Conservation (phyloP, 441 rosid species). For the Syzygium malaccense region DNA sequence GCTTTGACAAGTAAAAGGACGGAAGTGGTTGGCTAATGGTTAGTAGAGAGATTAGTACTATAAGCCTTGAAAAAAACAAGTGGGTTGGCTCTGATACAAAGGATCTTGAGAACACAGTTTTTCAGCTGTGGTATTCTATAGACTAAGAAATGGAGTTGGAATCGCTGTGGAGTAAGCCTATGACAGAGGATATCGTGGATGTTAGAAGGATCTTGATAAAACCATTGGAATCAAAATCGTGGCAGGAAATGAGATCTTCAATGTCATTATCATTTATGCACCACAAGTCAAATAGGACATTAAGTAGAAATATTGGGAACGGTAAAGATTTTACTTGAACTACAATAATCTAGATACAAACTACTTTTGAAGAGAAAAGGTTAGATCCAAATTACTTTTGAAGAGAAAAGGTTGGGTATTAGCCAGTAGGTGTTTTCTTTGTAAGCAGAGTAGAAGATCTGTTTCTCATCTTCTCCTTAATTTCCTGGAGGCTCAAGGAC, state of each 20-base stretch:
- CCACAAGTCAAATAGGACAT: background rate
- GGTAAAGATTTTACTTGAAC: background rate
- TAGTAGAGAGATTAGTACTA: background rate
- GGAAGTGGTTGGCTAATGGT: background rate
- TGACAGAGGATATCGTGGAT: background rate
- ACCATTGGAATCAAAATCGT: background rate
- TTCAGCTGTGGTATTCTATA: background rate
- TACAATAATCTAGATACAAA: background rate
- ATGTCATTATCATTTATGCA: background rate
- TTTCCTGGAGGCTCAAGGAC: background rate
- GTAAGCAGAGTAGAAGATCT: background rate
- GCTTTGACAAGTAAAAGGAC: background rate
- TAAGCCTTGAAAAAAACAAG: background rate
- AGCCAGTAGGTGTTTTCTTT: background rate
- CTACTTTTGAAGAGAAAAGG: no score
- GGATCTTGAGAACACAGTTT: background rate
- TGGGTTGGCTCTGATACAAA: background rate
- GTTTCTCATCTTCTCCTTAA: background rate
- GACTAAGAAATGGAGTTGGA: background rate
- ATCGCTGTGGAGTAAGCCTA: background rate
- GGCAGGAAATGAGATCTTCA: background rate
- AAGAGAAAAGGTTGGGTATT: background rate
- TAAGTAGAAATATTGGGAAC: background rate
- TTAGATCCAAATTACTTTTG: background rate
- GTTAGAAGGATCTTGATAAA: background rate